phyloP scores from a whole-genome alignment of 2,329 filamentous ascomycete species.

The Fusarium subglutinans region DNA sequence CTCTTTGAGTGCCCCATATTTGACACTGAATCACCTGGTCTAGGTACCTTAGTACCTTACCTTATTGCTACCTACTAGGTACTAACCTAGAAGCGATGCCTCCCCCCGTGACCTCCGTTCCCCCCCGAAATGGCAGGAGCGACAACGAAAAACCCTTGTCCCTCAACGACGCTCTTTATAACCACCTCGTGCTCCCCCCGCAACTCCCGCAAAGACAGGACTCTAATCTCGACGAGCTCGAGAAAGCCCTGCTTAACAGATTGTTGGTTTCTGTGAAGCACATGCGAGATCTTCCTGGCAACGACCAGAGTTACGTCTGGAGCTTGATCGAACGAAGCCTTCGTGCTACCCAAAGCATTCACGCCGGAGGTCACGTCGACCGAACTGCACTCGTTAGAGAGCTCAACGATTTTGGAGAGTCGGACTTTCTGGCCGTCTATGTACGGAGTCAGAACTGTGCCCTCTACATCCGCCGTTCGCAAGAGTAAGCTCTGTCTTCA shows the following conservation, averaged over 20 bases:
- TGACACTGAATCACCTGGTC: neutral
- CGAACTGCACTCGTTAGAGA: constrained; percentile 26
- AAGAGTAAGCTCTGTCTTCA: constrained; percentile 39
- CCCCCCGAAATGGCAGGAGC: neutral
- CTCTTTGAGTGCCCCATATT: neutral
- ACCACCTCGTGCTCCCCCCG: constrained; percentile 38
- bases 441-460: constrained; percentile 46
- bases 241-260: constrained; percentile 20
- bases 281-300: constrained; percentile 23
- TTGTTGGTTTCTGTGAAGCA: constrained; percentile 26
- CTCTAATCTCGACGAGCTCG: constrained; percentile 19
- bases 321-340: constrained; percentile 28
- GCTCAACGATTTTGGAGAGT: constrained; percentile 18
- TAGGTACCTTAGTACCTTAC: too few relatives aligned
- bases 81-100: neutral
- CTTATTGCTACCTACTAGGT: too few relatives aligned
- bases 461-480: constrained; percentile 41
- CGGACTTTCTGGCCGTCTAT: constrained; percentile 34
- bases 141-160: constrained; percentile 4
- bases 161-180: constrained; percentile 34
- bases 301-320: constrained; percentile 26
- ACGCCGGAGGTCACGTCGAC: constrained; percentile 28
- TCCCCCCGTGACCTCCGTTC: neutral
- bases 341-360: constrained; percentile 30
- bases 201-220: constrained; percentile 38